phyloP scores from a whole-genome alignment of 805 yeast genomes.

The Metschnikowia bowlesiae region DNA sequence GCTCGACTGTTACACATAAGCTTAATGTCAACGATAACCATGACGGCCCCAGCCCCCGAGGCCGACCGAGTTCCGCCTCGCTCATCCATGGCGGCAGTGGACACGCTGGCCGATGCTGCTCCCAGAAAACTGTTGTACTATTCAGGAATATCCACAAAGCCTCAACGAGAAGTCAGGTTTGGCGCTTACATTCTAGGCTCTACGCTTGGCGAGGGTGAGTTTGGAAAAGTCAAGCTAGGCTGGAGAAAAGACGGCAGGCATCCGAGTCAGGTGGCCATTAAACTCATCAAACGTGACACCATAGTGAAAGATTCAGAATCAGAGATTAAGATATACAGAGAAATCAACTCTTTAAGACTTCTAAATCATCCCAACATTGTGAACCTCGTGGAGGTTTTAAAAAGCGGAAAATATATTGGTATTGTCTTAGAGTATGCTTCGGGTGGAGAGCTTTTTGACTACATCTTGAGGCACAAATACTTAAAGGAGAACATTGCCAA shows the following conservation, averaged over 20 bases:
- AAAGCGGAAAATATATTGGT: slow-evolving; percentile 92
- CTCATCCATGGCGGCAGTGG: background rate
- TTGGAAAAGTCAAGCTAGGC: slow-evolving; percentile 95
- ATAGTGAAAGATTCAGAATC: slow-evolving; percentile 83
- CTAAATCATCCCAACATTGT: slow-evolving; percentile 93
- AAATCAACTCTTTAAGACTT: slow-evolving; percentile 82
- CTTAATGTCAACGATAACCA: slow-evolving; percentile 2
- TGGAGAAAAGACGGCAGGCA: slow-evolving; percentile 84
- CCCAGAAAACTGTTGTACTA: background rate
- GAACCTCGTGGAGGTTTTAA: slow-evolving; percentile 84
- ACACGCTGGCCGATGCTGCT: background rate
- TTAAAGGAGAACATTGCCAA: slow-evolving; percentile 86
- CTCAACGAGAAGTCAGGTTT: slow-evolving; percentile 68
- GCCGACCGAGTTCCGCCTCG: slow-evolving; percentile 1
- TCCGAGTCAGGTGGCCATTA: slow-evolving; percentile 87
- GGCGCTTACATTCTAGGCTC: slow-evolving; percentile 90
- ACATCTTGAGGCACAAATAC: slow-evolving; percentile 79
- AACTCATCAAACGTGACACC: slow-evolving; percentile 81
- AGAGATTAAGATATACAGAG: slow-evolving; percentile 86
- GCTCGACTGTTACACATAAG: background rate
- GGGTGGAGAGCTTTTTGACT: slow-evolving; percentile 95
- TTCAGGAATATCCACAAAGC: background rate
- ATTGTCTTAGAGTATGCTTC: slow-evolving; percentile 95
- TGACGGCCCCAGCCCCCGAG: slow-evolving; percentile 3
- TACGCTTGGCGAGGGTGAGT: slow-evolving; percentile 96